Conservation (phyloP, 208 protist genomes). For the Balamuthia mandrillaris region DNA sequence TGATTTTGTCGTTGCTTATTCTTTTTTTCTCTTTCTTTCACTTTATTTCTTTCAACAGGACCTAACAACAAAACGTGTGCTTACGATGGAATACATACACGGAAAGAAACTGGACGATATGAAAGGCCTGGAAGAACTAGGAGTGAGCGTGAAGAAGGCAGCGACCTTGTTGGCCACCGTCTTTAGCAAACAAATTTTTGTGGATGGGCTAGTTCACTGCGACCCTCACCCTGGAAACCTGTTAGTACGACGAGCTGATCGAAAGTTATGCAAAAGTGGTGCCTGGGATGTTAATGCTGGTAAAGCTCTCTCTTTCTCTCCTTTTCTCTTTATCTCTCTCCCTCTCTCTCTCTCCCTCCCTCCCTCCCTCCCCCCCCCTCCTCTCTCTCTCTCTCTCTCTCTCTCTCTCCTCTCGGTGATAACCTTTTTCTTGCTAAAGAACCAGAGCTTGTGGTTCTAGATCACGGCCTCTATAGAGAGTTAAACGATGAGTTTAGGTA, state of each 20-base stretch:
- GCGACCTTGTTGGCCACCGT: slow-evolving; percentile 75
- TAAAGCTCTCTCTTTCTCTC: too few relatives aligned
- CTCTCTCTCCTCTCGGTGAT: background rate
- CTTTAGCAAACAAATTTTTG: slow-evolving; percentile 86
- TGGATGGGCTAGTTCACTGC: slow-evolving; percentile 84
- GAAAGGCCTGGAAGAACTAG: slow-evolving; percentile 56
- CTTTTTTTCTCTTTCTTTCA: too few relatives aligned
- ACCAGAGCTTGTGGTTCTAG: slow-evolving; percentile 70
- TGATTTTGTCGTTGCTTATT: too few relatives aligned
- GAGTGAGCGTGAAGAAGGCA: slow-evolving; percentile 56
- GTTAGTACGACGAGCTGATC: slow-evolving; percentile 11
- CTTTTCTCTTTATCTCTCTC: too few relatives aligned
- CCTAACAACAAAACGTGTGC: slow-evolving; percentile 71
- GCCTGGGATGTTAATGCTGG: too few relatives aligned
- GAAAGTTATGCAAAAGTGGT: background rate
- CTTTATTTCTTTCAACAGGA: slow-evolving; percentile 58
- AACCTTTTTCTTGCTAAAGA: background rate
- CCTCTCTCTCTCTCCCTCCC: too few relatives aligned
- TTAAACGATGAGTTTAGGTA: slow-evolving; percentile 51
- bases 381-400: too few relatives aligned
- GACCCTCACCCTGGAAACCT: slow-evolving; percentile 88
- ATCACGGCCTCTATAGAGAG: slow-evolving; percentile 85
- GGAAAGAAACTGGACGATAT: slow-evolving; percentile 69
- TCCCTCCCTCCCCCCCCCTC: too few relatives aligned
- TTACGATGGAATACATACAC: slow-evolving; percentile 89